These are phyloP conservation scores for Gnomoniopsis smithogilvyi DNA, from an alignment of 2,329 filamentous ascomycete genomes.

Conservation along the genomic window DNA sequence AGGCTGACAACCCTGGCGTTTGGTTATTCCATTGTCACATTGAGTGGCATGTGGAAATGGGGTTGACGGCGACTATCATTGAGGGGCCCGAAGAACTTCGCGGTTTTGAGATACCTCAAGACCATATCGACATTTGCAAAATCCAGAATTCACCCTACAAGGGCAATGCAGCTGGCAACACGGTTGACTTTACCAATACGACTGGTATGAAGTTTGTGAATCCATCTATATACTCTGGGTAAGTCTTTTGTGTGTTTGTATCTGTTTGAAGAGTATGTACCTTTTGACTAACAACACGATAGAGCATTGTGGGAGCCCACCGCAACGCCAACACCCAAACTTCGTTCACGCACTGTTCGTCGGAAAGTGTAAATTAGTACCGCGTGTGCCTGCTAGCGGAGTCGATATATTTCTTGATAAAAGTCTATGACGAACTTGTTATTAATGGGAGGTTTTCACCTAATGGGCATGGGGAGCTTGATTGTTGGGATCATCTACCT, in stretches of 20 bases:
- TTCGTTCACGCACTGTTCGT: slow-evolving; percentile 9
- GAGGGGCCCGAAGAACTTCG: slow-evolving; percentile 57
- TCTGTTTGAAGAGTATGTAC: not conserved
- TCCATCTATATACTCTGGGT: slow-evolving; percentile 48
- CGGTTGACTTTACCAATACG: slow-evolving; percentile 50
- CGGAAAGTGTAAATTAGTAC: not conserved
- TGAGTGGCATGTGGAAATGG: slow-evolving; percentile 60
- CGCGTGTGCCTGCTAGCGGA: not conserved
- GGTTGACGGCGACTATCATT: slow-evolving; percentile 52
- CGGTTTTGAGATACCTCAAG: slow-evolving; percentile 51
- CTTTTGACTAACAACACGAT: slow-evolving; percentile 6
- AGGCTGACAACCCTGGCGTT: slow-evolving; percentile 49
- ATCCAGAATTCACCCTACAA: slow-evolving; percentile 42
- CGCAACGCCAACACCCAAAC: not conserved
- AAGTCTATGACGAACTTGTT: not conserved
- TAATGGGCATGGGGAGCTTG: no score
- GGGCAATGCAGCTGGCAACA: slow-evolving; percentile 70
- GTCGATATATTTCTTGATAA: not conserved
- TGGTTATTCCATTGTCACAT: slow-evolving; percentile 60
- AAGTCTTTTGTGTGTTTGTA: slow-evolving; percentile 18
- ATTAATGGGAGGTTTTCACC: no score
- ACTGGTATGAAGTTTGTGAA: slow-evolving; percentile 47
- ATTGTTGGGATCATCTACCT: not conserved
- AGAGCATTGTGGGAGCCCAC: slow-evolving; percentile 12
- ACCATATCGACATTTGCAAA: slow-evolving; percentile 49